Conservation (phyloP, 1,139 yeast genomes). For the Yamadazyma triangularis region DNA sequence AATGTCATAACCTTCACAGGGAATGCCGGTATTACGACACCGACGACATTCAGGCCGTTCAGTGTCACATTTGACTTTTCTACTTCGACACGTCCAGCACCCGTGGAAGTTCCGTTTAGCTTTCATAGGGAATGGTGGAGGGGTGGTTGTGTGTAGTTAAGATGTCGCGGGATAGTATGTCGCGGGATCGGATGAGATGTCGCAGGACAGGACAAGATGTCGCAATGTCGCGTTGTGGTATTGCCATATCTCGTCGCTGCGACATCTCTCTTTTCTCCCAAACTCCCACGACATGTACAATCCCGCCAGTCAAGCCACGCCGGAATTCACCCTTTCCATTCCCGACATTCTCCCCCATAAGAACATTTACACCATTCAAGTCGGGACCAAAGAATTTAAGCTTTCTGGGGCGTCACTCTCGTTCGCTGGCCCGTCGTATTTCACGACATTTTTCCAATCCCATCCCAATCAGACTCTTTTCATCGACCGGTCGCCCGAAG, state of each 20-base stretch:
- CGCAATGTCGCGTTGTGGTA: too few species aligned
- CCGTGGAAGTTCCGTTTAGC: conserved; percentile 40
- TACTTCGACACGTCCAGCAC: conserved; percentile 49
- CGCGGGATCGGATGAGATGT: too few species aligned
- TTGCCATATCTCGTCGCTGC: too few species aligned
- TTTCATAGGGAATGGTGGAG: too few species aligned
- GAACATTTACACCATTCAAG: conserved; percentile 65
- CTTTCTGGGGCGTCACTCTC: conserved; percentile 81
- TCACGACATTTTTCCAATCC: conserved; percentile 44
- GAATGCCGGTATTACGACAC: conserved; percentile 37
- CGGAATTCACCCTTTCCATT: conserved; percentile 45
- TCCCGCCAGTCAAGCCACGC: conserved; percentile 10
- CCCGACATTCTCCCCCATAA: conserved; percentile 60
- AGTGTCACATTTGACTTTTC: conserved; percentile 50
- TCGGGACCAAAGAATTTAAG: conserved; percentile 58
- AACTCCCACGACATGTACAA: conserved; percentile 3
- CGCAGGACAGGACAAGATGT: too few species aligned
- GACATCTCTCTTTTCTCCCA: background rate
- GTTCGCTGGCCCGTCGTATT: conserved; percentile 70
- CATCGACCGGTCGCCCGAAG: conserved; percentile 71
- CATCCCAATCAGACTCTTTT: conserved; percentile 48
- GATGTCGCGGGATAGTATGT: too few species aligned
- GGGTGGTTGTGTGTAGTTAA: too few species aligned
- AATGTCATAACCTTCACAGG: conserved; percentile 39
- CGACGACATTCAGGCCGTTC: conserved; percentile 37